Base-by-base conservation (phyloP, 2,329 filamentous ascomycete species). In the Fusarium verticillioides region DNA sequence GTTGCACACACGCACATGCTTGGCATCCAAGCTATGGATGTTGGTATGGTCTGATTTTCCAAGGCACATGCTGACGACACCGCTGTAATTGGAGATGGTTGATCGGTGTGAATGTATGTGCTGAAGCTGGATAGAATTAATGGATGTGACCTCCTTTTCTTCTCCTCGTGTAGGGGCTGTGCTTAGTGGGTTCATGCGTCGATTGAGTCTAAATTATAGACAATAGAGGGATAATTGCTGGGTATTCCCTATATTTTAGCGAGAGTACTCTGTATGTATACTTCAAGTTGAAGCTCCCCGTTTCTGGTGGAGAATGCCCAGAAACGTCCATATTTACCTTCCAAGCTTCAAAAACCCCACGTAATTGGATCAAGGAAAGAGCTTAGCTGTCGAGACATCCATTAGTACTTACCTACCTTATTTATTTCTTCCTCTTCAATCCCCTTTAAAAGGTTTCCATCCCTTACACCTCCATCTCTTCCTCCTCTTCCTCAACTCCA, bases 1-100 rank as follows among this genome's bases (percentile, higher is more conserved):
- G 58, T 58, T 63, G 66, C 72, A 73, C 64, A 66, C 58, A 21
- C 37, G 56, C 73, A 58, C 73, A 57, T 63, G 65, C 75, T 77
- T 77, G 75, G 73, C 75, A 65, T 68, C 57, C 58, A 73, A 69
- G 66, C 66, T 77, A 61, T 69, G 62, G 58, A 68, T 65, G 73
- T 76, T 71, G 60, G 56, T 59, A 77, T 77, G 75, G 75, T 56
- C 75, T 77, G 75, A 77, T 77, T 46, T 66, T 26, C 64, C 59
- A 58, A 60, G 74, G 66, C 71, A 73, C 71, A 77, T 69, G 73
- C 73, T 74, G 63, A 69, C 61, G 54, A 53, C 60, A 70, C 58
- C 65, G 57, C 61, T 60, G 43, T 49, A 32, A 70, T 74, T 76
- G 72, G 70, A 34, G 57, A 67, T 30, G 36, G 36, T 36, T 42